Evolutionary conservation across 208 protist species (phyloP), one percentile per base, ranked within the genome.

Genomic region (Crithidia brevicula): DNA sequence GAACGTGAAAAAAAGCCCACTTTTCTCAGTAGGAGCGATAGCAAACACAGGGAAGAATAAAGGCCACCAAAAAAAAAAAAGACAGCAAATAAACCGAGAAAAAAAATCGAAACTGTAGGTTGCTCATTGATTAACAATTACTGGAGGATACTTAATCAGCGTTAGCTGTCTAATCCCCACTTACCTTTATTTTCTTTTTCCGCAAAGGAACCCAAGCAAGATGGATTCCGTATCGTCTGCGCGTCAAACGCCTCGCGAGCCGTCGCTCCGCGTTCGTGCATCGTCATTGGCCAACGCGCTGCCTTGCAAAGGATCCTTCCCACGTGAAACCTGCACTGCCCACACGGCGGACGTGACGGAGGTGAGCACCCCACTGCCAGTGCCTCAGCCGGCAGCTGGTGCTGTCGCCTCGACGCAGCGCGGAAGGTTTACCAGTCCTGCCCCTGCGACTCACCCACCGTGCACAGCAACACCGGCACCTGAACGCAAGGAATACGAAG

Each of bases 191-290:
- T n/a, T n/a, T n/a, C n/a, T n/a, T n/a, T n/a, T n/a, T n/a, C n/a
- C n/a, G n/a, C n/a, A 51, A 27, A 33, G 16, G 22, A 5, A 10
- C 18, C 8, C 40, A 53, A 43, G 4, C 25, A 31, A 25, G 20
- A 61, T 75, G 60, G 16, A 40, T 1, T 58, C 60, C 6, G n/a
- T 43, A 6, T 64, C 69, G 23, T 40, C 60, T 10, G 30, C 42
- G 5, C 42, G 20, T 11, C 15, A 9, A 18, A 27, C 52, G n/a
- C 57, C 30, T 20, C 31, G 59, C 18, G 42, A 51, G 22, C 60
- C 59, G 9, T 51, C 51, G 2, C 60, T 74, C 30, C 68, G 59
- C 30, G 27, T 74, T 10, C 59, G 68, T 3, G 68, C 59, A 9
- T 15, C 67, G 13, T 59, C 67, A 3, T 16, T 53, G 50, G 43